Evolutionary conservation across 2,329 filamentous ascomycete genomes (phyloP).

Genomic region (Xylariales sp.): DNA sequence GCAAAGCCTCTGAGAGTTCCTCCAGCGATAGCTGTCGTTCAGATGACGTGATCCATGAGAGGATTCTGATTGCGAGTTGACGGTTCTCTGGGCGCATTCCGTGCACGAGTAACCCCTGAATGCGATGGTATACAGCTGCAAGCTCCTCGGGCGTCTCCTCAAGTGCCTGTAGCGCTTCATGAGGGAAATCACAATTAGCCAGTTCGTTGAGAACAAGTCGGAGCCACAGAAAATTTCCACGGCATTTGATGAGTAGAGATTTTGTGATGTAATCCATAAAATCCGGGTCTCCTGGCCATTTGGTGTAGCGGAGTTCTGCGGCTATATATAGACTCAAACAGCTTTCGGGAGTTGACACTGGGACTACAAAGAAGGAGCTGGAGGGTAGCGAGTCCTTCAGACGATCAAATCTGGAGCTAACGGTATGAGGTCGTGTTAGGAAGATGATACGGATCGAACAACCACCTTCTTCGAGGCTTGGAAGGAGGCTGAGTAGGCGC

Average conservation of each 20-base stretch:
- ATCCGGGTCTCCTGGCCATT: no score
- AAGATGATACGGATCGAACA: slow-evolving; percentile 6
- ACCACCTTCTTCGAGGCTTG: not conserved
- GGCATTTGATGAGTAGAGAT: no score
- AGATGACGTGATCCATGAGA: slow-evolving; percentile 18
- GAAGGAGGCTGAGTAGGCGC: slow-evolving; percentile 6
- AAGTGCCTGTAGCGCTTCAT: slow-evolving; percentile 14
- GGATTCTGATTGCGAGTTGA: no score
- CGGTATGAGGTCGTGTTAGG: no score
- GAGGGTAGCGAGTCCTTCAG: slow-evolving; percentile 10
- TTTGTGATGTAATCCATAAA: no score
- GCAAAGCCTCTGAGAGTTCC: slow-evolving; percentile 12
- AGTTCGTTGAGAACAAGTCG: slow-evolving; percentile 14
- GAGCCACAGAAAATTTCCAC: slow-evolving; percentile 19
- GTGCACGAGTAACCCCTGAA: no score
- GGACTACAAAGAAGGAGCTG: slow-evolving; percentile 15
- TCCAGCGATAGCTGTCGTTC: slow-evolving; percentile 13
- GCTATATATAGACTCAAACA: slow-evolving; percentile 9
- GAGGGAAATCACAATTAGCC: slow-evolving; percentile 14
- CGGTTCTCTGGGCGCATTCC: slow-evolving; percentile 11
- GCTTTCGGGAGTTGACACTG: no score
- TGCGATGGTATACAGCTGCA: slow-evolving; percentile 16
- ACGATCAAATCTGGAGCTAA: no score
- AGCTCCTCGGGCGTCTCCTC: slow-evolving; percentile 15
- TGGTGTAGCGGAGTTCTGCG: slow-evolving; percentile 8